These are phyloP conservation scores for Neocucurbitaria cava DNA, from an alignment of 2,329 filamentous ascomycete genomes.

Conservation along the genomic window DNA sequence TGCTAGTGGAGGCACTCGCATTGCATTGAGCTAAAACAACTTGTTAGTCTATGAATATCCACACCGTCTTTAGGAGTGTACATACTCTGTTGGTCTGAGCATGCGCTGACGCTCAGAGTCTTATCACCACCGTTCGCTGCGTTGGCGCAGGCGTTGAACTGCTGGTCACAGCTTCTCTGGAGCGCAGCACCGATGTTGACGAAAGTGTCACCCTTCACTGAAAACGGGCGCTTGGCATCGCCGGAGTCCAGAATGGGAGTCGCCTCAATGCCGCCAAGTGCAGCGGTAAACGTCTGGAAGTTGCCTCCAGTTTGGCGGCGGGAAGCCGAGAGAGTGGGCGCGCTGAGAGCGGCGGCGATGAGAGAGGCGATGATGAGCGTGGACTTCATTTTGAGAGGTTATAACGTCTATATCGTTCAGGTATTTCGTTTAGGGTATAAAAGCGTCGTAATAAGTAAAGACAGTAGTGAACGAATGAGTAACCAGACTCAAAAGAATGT, in stretches of 20 bases:
- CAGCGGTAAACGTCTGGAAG: constrained; percentile 32
- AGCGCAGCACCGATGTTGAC: constrained; percentile 62
- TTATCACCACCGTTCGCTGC: constrained; percentile 57
- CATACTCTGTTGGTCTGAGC: constrained; percentile 30
- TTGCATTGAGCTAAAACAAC: constrained; percentile 20
- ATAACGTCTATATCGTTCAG: not conserved
- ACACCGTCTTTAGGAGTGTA: not conserved
- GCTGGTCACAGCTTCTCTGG: constrained; percentile 67
- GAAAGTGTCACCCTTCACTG: constrained; percentile 53
- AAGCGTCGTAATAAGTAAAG: constrained; percentile 1
- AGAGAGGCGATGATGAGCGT: constrained; percentile 24
- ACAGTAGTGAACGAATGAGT: constrained; percentile 25
- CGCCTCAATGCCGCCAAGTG: constrained; percentile 31
- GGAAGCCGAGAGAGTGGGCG: constrained; percentile 12
- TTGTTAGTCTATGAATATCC: constrained; percentile 4
- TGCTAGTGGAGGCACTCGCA: constrained; percentile 10
- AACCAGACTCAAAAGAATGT: constrained; percentile 41
- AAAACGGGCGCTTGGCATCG: constrained; percentile 53
- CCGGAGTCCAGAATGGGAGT: constrained; percentile 47
- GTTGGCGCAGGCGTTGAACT: constrained; percentile 68
- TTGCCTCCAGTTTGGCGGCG: constrained; percentile 22
- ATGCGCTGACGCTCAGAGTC: constrained; percentile 24
- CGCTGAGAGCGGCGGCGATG: constrained; percentile 20
- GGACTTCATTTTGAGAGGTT: constrained; percentile 30
- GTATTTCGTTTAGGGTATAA: not conserved